Evolutionary conservation across 148 eudicot species (phyloP), one percentile per base, ranked within the genome.

Genomic region (Rhododendron mucronatum): DNA sequence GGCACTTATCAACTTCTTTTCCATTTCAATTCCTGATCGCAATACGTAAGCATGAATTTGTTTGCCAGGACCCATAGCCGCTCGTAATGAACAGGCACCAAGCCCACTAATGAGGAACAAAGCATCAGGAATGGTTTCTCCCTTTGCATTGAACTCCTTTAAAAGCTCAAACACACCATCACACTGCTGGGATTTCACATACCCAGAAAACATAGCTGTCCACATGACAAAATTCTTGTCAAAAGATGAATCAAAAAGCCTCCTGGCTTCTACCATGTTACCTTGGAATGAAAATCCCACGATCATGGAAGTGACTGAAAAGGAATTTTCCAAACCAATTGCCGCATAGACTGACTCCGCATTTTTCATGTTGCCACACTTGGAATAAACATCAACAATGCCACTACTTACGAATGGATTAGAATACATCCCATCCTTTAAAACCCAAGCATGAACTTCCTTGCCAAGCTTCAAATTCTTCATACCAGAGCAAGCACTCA

Each of bases 121-220:
- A 47, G 88, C 88, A 86, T 95, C 96, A 14, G 89, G 89, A 84
- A 85, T 85, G 41, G 82, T 78, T 83, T 63, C 74, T 82, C 92
- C 92, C 80, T 90, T 48, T 7, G 84, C 59, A 50, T 85, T 78
- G 59, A 93, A 88, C 84, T 92, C 91, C 23, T 87, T 86, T 26
- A 94, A 89, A 79, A 96, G 95, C 85, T 88, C 88, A 87, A 96
- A 94, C 83, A 91, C 92, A 53, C 90, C 89, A 18, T 91, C 94
- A 87, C 88, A 91, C 63, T 92, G 92, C 80, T 92, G 92, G 61
- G 91, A 90, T 86, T 91, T 95, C 86, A 94, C 86, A 81, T 94
- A 93, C 47, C 99, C 99, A 81, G 96, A 92, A 55, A 95, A 91
- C 92, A 96, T 88, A 26, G 97, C 94, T 0, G 97, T 91, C 96